A percentile compares a stretch with the other conserved stretches of the same genome.
Conservation (phyloP, 164 flowering plant genomes). For the Piper longum region DNA sequence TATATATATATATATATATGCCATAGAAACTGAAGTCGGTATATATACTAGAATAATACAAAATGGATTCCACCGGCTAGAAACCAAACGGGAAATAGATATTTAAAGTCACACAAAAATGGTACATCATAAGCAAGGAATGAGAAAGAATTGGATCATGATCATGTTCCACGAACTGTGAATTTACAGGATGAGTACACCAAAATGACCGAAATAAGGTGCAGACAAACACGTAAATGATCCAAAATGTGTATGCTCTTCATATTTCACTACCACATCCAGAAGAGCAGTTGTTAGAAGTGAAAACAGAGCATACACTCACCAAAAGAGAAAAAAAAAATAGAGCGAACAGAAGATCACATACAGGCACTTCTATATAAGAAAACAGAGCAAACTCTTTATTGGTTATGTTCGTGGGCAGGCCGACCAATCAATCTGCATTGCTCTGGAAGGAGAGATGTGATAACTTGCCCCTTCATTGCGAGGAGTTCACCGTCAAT, state of each 20-base stretch:
- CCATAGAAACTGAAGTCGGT: too few species aligned
- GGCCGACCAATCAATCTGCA: constrained; percentile 89
- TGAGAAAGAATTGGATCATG: not conserved
- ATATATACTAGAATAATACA: too few species aligned
- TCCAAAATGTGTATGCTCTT: constrained; percentile 13
- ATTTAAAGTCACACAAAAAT: not conserved
- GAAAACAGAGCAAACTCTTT: too few species aligned
- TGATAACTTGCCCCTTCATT: constrained; percentile 64
- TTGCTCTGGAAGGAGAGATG: constrained; percentile 85
- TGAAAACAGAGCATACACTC: constrained; percentile 12
- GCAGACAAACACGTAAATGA: not conserved
- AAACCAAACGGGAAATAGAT: not conserved
- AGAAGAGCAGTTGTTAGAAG: constrained; percentile 12
- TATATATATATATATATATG: too few species aligned
- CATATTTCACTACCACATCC: constrained; percentile 18
- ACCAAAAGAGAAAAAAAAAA: not conserved
- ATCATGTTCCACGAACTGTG: not conserved
- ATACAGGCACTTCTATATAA: too few species aligned
- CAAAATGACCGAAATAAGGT: not conserved
- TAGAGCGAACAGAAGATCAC: not conserved
- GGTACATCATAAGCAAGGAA: not conserved
- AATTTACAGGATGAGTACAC: constrained; percentile 4
- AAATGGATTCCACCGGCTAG: not conserved
- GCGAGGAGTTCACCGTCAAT: constrained; percentile 86
- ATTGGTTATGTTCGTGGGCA: constrained; percentile 13